These are phyloP conservation scores for Ogataea allantospora DNA, from an alignment of 805 yeast genomes.

Conservation along the genomic window DNA sequence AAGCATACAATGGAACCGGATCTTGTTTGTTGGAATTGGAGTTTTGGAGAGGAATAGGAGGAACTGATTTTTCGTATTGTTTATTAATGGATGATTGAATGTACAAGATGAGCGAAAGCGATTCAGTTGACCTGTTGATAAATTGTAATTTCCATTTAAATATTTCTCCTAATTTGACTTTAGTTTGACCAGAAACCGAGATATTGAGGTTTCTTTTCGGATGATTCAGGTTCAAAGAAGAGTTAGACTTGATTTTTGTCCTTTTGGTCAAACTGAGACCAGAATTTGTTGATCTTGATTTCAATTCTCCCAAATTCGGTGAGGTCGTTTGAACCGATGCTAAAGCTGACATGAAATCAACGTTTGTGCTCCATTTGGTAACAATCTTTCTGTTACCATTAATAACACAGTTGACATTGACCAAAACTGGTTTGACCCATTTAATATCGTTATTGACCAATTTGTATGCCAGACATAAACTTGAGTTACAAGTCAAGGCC, in stretches of 20 bases:
- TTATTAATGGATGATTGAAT: constrained; percentile 38
- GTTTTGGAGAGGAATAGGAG: constrained; percentile 34
- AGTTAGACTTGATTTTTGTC: constrained; percentile 23
- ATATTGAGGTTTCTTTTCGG: constrained; percentile 40
- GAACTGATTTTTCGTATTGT: constrained; percentile 36
- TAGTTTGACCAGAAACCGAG: constrained; percentile 61
- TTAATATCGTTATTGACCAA: constrained; percentile 28
- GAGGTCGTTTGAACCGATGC: constrained; percentile 25
- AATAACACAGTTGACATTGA: constrained; percentile 23
- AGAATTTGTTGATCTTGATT: constrained; percentile 18
- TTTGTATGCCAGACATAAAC: constrained; percentile 27
- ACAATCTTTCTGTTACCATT: constrained; percentile 21
- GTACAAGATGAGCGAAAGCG: constrained; percentile 51
- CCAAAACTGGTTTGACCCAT: constrained; percentile 27
- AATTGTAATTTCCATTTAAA: constrained; percentile 66
- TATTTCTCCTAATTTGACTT: constrained; percentile 56
- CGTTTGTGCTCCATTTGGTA: constrained; percentile 39
- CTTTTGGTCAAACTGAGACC: constrained; percentile 22
- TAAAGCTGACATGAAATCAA: constrained; percentile 29
- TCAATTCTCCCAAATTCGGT: constrained; percentile 15
- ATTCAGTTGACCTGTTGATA: constrained; percentile 53
- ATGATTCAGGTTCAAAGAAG: constrained; percentile 22
- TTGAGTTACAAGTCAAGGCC: constrained; percentile 19
- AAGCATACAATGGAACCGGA: constrained; percentile 31
- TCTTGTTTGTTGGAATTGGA: constrained; percentile 20